These are phyloP conservation scores for Microdochium bolleyi DNA, from an alignment of 2,329 filamentous ascomycete species.

Conservation along the genomic window DNA sequence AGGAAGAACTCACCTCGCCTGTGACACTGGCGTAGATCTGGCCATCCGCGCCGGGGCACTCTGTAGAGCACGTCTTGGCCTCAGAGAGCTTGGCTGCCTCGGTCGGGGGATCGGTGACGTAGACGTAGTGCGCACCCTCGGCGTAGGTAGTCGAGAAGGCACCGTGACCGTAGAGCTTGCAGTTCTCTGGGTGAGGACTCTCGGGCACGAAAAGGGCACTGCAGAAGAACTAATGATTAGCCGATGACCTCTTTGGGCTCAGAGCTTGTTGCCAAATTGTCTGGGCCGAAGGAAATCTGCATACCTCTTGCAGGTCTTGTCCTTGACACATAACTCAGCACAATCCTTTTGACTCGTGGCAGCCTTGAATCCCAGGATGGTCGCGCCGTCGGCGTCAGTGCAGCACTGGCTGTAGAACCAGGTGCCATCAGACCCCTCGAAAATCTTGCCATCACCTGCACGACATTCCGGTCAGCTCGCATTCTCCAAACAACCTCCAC, in stretches of 20 bases:
- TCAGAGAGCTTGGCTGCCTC: constrained; percentile 1
- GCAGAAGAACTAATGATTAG: neutral
- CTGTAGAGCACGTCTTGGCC: constrained; percentile 7
- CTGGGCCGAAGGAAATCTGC: neutral
- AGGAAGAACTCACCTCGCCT: constrained; percentile 2
- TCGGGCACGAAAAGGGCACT: neutral
- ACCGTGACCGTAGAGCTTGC: constrained; percentile 8
- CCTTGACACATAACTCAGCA: constrained; percentile 5
- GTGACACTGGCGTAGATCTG: constrained; percentile 4
- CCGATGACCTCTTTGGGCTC: neutral
- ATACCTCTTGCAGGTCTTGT: constrained; percentile 8
- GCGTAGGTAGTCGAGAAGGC: constrained; percentile 4
- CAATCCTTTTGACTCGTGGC: constrained; percentile 5
- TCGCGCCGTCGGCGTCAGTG: constrained; percentile 5
- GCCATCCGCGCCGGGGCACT: constrained; percentile 7
- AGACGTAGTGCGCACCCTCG: neutral
- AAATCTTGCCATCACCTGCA: constrained; percentile 8
- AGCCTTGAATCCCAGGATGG: neutral
- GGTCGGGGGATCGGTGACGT: neutral
- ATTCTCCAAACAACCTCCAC: too few relatives aligned
- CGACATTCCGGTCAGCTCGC: neutral
- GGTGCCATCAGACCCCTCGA: constrained; percentile 8
- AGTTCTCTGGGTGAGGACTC: constrained; percentile 3
- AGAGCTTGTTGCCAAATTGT: neutral
- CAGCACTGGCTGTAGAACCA: constrained; percentile 10